phyloP scores from a whole-genome alignment of 2,329 filamentous ascomycete genomes.

The Hirsutella minnesotensis region DNA sequence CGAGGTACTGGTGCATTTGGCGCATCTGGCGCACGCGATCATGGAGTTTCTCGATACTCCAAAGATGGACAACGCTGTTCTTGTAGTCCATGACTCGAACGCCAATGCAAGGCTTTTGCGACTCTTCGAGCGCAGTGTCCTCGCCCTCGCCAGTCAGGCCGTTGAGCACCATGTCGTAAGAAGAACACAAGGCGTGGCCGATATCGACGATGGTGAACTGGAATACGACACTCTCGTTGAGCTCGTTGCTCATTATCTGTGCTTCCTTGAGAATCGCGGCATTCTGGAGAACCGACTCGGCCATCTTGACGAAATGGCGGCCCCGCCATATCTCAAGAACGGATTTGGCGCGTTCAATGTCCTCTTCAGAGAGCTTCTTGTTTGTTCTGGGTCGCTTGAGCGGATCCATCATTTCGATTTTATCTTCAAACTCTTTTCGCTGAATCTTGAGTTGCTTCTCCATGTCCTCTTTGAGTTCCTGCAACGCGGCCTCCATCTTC shows the following conservation, averaged over 20 bases:
- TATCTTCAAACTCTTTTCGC: slow-evolving; percentile 72
- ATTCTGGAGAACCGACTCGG: slow-evolving; percentile 79
- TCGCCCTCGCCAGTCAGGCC: slow-evolving; percentile 77
- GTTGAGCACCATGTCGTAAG: slow-evolving; percentile 92
- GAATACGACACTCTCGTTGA: slow-evolving; percentile 86
- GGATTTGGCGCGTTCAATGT: slow-evolving; percentile 57
- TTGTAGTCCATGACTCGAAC: slow-evolving; percentile 87
- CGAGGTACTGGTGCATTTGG: slow-evolving; percentile 92
- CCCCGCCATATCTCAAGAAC: slow-evolving; percentile 67
- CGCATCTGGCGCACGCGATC: slow-evolving; percentile 84
- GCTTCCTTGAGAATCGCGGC: slow-evolving; percentile 86
- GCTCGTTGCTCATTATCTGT: slow-evolving; percentile 93
- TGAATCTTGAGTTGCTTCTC: slow-evolving; percentile 75
- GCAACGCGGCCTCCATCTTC: slow-evolving; percentile 73
- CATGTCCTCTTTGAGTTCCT: slow-evolving; percentile 75
- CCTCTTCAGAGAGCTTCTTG: slow-evolving; percentile 56
- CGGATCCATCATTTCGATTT: slow-evolving; percentile 65
- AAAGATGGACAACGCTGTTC: slow-evolving; percentile 74
- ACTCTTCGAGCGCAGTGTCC: slow-evolving; percentile 68
- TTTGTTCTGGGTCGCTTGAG: slow-evolving; percentile 48
- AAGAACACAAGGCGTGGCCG: slow-evolving; percentile 81
- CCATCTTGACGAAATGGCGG: slow-evolving; percentile 85
- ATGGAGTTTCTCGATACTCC: slow-evolving; percentile 88
- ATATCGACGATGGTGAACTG: slow-evolving; percentile 88
- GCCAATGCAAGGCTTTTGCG: slow-evolving; percentile 80